Conservation (phyloP, 1,284 basidiomycete genomes). For the Ustilago cynodontis region DNA sequence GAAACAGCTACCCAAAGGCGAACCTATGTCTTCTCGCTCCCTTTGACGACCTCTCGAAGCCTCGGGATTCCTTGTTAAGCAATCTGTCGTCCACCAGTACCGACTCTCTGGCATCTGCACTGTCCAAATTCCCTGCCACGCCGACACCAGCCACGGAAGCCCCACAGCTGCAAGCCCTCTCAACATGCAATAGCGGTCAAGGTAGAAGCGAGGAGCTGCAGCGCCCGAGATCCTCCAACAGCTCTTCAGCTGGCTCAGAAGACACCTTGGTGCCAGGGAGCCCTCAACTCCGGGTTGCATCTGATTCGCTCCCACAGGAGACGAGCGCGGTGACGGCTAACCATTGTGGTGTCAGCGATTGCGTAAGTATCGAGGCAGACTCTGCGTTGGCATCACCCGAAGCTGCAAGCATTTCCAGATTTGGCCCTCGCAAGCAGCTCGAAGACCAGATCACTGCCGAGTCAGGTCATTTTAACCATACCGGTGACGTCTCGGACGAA, state of each 20-base stretch:
- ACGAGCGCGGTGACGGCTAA: too few species aligned
- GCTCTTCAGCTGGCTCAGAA: conserved; percentile 3
- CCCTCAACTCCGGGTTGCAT: not conserved
- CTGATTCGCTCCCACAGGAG: not conserved
- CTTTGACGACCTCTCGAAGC: not conserved
- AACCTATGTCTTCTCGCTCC: not conserved
- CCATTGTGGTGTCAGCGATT: too few species aligned
- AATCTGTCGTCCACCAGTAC: not conserved
- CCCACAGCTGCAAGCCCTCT: not conserved
- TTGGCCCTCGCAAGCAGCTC: not conserved
- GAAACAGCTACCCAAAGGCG: not conserved
- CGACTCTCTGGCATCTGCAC: conserved; percentile 8
- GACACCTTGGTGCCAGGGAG: conserved; percentile 1
- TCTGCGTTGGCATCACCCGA: not conserved
- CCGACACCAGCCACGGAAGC: not conserved
- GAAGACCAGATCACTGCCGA: not conserved
- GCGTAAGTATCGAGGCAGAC: not conserved
- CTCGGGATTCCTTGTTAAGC: not conserved
- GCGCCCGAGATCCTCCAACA: not conserved
- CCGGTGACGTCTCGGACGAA: not conserved
- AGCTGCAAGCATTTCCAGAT: not conserved
- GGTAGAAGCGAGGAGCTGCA: not conserved
- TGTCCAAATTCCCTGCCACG: conserved; percentile 2
- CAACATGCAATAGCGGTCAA: not conserved
- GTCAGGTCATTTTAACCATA: not conserved